Base-by-base conservation (phyloP, 2,329 filamentous ascomycete species). In the Stagonosporopsis tanaceti region DNA sequence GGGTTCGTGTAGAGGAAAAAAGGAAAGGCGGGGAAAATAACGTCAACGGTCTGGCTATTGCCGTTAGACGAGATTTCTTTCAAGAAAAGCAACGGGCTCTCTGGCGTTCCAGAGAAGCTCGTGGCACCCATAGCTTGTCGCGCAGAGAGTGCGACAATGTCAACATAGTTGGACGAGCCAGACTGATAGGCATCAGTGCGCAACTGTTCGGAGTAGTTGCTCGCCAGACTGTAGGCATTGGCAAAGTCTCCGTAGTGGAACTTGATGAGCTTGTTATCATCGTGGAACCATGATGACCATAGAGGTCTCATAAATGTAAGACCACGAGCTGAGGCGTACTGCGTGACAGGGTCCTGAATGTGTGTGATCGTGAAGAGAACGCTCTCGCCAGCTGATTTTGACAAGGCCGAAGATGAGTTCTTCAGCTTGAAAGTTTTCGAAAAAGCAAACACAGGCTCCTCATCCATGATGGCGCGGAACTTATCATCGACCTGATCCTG, bases 1-100 rank as follows among this genome's bases (percentile, higher is more conserved):
- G 91, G 91, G 65, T 93, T 93, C 17, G 91, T 93, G 71, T 94
- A 95, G 20, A 94, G 75, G 80, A 94, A 94, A 81, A 94, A 95
- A 0, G 92, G 91, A 76, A 92, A 93, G 0, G 91, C 85, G 0
- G 91, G 92, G 79, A 93, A 95, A 66, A 96, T 94, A 54, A 96
- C 90, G 77, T 94, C 91, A 11, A 95, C 89, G 0, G 91, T 95
- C 72, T 95, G 91, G 74, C 88, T 88, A 68, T 96, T 94, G 4
- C 91, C 91, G 66, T 94, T 90, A 2, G 89, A 93, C 1, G 90
- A 92, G 53, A 95, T 94, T 73, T 95, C 92, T 72, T 95, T 95
- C 59, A 94, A 78, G 77, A 95, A 95, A 22, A 95, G 75, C 39
- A 94, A 83, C 0, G 90, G 89, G 60, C 87, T 82, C 3, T 92